Evolutionary conservation across 1,139 yeast genomes (phyloP).

Genomic region (Kodamaea anthophila): DNA sequence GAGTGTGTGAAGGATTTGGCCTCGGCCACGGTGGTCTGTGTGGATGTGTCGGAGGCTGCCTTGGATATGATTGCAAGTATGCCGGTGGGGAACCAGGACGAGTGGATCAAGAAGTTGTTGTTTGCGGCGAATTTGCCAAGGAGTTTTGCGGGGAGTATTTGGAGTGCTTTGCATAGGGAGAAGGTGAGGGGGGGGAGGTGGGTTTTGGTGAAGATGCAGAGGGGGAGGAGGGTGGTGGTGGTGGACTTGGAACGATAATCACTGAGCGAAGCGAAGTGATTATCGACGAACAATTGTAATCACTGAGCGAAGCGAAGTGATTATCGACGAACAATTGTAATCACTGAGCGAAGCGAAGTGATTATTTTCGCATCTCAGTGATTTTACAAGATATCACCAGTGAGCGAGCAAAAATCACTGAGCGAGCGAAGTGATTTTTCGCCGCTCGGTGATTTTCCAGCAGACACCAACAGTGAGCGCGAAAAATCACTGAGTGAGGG

Average conservation of each 20-base stretch:
- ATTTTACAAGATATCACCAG: too few species aligned
- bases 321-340: too few species aligned
- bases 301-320: too few species aligned
- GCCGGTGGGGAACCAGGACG: slow-evolving; percentile 72
- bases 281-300: too few species aligned
- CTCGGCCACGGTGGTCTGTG: slow-evolving; percentile 62
- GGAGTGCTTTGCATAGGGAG: slow-evolving; percentile 67
- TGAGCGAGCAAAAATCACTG: too few species aligned
- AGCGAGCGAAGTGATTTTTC: too few species aligned
- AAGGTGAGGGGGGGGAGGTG: slow-evolving; percentile 63
- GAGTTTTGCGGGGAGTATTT: slow-evolving; percentile 69
- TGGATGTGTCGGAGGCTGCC: slow-evolving; percentile 80
- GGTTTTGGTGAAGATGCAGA: slow-evolving; percentile 70
- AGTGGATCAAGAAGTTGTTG: slow-evolving; percentile 83
- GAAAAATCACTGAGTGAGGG: too few species aligned
- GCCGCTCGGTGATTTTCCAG: too few species aligned
- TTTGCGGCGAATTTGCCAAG: slow-evolving; percentile 52
- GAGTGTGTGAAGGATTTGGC: slow-evolving; percentile 49
- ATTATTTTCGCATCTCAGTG: too few species aligned
- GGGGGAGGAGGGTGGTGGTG: slow-evolving; percentile 63
- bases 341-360: too few species aligned
- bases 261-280: neutral
- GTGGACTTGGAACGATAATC: slow-evolving; percentile 54
- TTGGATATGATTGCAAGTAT: slow-evolving; percentile 75
- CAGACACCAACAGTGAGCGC: too few species aligned